Conservation (phyloP, 2,329 filamentous ascomycete species). For the Elsinoe australis region DNA sequence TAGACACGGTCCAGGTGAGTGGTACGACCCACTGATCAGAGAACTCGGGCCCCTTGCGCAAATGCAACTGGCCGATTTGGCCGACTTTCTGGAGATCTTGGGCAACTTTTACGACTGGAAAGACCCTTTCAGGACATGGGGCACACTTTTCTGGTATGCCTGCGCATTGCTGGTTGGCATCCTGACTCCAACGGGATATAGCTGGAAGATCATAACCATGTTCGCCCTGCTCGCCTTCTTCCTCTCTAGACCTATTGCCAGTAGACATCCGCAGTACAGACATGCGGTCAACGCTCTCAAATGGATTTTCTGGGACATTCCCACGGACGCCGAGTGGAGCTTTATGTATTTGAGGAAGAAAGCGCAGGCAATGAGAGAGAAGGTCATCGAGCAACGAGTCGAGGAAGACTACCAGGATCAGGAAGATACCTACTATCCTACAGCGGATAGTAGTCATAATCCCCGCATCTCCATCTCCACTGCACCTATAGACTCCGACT, state of each 20-base stretch:
- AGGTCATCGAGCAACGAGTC: constrained; percentile 21
- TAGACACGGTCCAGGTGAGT: constrained; percentile 31
- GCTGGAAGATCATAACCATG: constrained; percentile 32
- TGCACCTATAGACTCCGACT: background rate
- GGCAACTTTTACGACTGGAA: constrained; percentile 34
- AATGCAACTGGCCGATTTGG: constrained; percentile 33
- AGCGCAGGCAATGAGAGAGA: constrained; percentile 26
- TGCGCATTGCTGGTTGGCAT: constrained; percentile 29
- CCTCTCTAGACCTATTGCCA: constrained; percentile 31
- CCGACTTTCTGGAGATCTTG: constrained; percentile 33
- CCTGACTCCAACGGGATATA: constrained; percentile 30
- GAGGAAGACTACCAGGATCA: constrained; percentile 1
- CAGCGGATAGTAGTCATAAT: background rate
- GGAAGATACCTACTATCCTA: background rate
- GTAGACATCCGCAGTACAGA: constrained; percentile 32
- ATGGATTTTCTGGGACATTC: constrained; percentile 36
- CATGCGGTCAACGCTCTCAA: constrained; percentile 31
- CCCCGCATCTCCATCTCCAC: background rate
- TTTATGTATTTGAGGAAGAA: constrained; percentile 28
- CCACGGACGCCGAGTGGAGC: constrained; percentile 32
- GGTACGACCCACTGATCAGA: constrained; percentile 34
- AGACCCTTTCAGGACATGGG: constrained; percentile 29
- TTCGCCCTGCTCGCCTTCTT: constrained; percentile 32
- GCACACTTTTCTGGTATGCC: constrained; percentile 31
- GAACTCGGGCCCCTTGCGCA: constrained; percentile 33